Conservation (phyloP, 345 rosid genomes). For the Hypericum perforatum region DNA sequence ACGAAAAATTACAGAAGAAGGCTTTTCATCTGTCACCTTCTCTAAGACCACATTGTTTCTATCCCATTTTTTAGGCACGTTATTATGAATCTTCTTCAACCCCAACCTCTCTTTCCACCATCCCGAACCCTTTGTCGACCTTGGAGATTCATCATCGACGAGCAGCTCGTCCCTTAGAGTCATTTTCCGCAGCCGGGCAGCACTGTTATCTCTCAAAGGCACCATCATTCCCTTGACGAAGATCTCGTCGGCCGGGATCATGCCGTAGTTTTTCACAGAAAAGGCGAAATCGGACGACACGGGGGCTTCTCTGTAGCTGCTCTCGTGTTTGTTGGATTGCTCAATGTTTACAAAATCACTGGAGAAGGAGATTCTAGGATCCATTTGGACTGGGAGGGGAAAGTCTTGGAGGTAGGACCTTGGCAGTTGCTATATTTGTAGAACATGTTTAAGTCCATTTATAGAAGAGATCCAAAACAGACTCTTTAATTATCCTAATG, state of each 20-base stretch:
- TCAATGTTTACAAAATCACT: slow-evolving; percentile 53
- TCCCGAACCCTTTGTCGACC: slow-evolving; percentile 28
- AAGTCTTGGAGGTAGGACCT: slow-evolving; percentile 11
- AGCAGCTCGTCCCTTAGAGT: slow-evolving; percentile 59
- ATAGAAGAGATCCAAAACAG: slow-evolving; percentile 5
- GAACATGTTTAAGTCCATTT: slow-evolving; percentile 31
- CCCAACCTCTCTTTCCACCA: slow-evolving; percentile 54
- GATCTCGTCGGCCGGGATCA: slow-evolving; percentile 73
- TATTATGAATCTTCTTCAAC: slow-evolving; percentile 19
- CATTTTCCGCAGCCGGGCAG: slow-evolving; percentile 29
- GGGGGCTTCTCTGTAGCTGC: slow-evolving; percentile 68
- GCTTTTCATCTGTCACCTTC: slow-evolving; percentile 34
- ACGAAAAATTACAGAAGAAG: slow-evolving; percentile 8
- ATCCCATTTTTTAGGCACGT: slow-evolving; percentile 17
- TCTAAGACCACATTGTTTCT: slow-evolving; percentile 19
- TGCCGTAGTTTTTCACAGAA: slow-evolving; percentile 36
- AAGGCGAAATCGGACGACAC: slow-evolving; percentile 78
- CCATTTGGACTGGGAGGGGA: slow-evolving; percentile 14
- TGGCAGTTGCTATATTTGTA: slow-evolving; percentile 28
- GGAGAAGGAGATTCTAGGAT: slow-evolving; percentile 94
- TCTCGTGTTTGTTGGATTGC: slow-evolving; percentile 23
- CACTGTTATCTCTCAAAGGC: slow-evolving; percentile 43
- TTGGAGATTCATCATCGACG: slow-evolving; percentile 23
- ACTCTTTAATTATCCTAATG: slow-evolving; percentile 8
- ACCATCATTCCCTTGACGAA: slow-evolving; percentile 62